phyloP scores from a whole-genome alignment of 2,329 filamentous ascomycete genomes.

The Teratosphaeria destructans region DNA sequence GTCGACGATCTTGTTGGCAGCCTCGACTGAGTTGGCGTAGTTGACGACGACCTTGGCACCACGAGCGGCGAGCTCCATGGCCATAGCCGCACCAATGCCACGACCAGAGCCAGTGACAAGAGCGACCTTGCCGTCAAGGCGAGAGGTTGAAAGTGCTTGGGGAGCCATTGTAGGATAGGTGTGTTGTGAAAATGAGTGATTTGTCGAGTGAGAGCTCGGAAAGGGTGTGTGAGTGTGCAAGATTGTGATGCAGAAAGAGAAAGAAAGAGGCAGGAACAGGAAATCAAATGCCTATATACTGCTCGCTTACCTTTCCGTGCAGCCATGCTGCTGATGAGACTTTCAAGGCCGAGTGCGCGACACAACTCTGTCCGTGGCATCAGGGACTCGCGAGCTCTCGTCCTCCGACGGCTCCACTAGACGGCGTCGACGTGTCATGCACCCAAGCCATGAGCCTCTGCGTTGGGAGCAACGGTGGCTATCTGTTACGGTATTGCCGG shows the following conservation, averaged over 20 bases:
- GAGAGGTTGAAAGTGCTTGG: constrained; percentile 35
- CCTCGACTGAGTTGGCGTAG: constrained; percentile 55
- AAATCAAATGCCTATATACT: constrained; percentile 2
- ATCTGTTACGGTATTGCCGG: not conserved
- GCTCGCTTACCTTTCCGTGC: constrained; percentile 1
- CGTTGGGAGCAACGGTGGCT: not conserved
- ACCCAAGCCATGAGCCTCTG: not conserved
- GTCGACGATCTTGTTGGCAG: constrained; percentile 55
- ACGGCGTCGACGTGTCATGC: not conserved
- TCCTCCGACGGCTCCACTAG: not conserved
- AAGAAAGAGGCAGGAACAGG: not conserved
- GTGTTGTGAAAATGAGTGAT: constrained; percentile 1
- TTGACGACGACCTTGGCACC: constrained; percentile 58
- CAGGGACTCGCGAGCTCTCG: not conserved
- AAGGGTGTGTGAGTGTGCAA: not conserved
- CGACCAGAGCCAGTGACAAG: constrained; percentile 47
- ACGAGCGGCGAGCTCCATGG: constrained; percentile 52
- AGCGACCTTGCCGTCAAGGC: constrained; percentile 44
- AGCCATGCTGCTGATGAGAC: constrained; percentile 2
- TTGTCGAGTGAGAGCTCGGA: not conserved
- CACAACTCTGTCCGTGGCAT: not conserved
- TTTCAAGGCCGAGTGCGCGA: constrained; percentile 1
- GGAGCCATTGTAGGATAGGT: constrained; percentile 19
- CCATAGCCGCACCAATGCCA: constrained; percentile 58
- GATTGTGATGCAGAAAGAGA: not conserved